Percentiles rank a stretch among this genome's conserved stretches.
These are phyloP conservation scores for Botrytis galanthina DNA, from an alignment of 2,329 filamentous ascomycete species.

Conservation along the genomic window DNA sequence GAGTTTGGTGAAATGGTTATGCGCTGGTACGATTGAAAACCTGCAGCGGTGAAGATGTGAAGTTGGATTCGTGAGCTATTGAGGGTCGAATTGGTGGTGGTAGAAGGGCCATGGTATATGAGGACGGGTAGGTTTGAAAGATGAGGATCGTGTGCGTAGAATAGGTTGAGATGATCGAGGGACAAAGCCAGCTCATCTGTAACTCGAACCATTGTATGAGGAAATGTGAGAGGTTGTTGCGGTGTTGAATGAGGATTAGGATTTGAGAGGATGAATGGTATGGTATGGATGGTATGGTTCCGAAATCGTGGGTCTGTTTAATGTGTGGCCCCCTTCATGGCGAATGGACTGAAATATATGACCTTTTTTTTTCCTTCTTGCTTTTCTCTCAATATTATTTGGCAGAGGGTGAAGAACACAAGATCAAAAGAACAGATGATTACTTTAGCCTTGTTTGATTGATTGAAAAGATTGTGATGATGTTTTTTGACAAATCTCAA, in stretches of 20 bases:
- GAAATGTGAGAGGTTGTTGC: slow-evolving; percentile 31
- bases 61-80: slow-evolving; percentile 93
- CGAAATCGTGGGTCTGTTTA: slow-evolving; percentile 16
- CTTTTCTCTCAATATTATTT: background rate
- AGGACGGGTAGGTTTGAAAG: slow-evolving; percentile 79
- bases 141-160: slow-evolving; percentile 82
- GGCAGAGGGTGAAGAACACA: background rate
- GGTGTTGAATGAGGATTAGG: slow-evolving; percentile 23
- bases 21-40: slow-evolving; percentile 84
- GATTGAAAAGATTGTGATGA: background rate
- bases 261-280: slow-evolving; percentile 2
- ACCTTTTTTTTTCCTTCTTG: background rate
- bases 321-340: slow-evolving; percentile 16
- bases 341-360: slow-evolving; percentile 15
- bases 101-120: slow-evolving; percentile 88
- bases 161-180: slow-evolving; percentile 79
- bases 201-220: slow-evolving; percentile 74
- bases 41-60: slow-evolving; percentile 86
- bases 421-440: background rate
- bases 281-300: slow-evolving; percentile 2
- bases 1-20: slow-evolving; percentile 93
- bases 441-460: background rate
- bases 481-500: background rate
- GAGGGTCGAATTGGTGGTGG: slow-evolving; percentile 79
- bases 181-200: slow-evolving; percentile 74